Evolutionary conservation across 2,329 filamentous ascomycete species (phyloP).

Genomic region (Juglanconis sp.): DNA sequence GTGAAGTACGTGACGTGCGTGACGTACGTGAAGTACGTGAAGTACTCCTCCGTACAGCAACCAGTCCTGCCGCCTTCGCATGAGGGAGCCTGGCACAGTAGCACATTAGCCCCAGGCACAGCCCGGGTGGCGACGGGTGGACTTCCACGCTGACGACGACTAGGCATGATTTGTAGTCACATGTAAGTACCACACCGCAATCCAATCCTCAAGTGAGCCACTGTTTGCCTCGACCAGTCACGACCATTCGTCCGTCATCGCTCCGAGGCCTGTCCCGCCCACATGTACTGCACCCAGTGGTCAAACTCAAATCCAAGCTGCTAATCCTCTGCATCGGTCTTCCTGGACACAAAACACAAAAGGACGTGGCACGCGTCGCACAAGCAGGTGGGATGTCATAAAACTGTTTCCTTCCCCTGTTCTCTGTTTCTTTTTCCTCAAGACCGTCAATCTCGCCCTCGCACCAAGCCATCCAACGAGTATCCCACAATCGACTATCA

Average conservation of each 20-base stretch:
- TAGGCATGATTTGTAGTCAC: not conserved
- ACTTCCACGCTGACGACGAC: not conserved
- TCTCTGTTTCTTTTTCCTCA: not conserved
- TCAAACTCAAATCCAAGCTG: constrained; percentile 7
- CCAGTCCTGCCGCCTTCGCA: too few species aligned
- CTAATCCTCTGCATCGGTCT: not conserved
- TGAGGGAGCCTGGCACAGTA: not conserved
- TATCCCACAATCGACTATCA: not conserved
- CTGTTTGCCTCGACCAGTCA: not conserved
- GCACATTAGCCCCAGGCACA: not conserved
- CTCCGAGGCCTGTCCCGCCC: not conserved
- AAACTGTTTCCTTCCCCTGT: not conserved
- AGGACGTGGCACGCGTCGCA: not conserved
- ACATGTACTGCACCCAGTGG: not conserved
- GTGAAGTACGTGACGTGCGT: too few species aligned
- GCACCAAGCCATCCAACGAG: not conserved
- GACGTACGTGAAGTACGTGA: too few species aligned
- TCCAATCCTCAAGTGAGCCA: not conserved
- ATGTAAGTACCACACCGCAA: not conserved
- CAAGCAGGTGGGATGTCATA: not conserved
- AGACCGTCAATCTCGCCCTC: not conserved
- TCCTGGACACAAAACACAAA: not conserved
- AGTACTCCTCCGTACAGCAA: too few species aligned
- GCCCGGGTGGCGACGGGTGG: not conserved
- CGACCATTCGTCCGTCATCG: not conserved